phyloP scores from a whole-genome alignment of 1,284 basidiomycete species.

The Amylostereum chailletii region DNA sequence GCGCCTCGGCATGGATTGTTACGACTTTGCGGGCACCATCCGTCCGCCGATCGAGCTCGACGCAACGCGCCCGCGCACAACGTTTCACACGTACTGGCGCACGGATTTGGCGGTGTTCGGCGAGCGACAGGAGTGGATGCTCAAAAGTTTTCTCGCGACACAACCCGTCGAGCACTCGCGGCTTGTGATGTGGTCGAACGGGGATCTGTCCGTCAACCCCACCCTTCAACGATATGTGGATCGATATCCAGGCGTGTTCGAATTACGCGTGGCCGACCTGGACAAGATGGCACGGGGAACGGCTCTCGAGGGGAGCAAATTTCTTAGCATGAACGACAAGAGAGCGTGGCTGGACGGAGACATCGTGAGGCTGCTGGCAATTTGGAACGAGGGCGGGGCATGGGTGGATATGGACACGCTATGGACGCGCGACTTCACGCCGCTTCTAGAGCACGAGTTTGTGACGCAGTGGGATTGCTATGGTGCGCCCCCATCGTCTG shows the following conservation, averaged over 20 bases:
- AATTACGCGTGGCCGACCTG: slow-evolving; percentile 63
- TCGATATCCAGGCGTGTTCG: slow-evolving; percentile 63
- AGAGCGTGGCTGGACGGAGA: slow-evolving; percentile 94
- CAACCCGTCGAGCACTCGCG: slow-evolving; percentile 61
- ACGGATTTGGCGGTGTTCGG: slow-evolving; percentile 73
- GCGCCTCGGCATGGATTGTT: slow-evolving; percentile 78
- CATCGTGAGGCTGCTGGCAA: slow-evolving; percentile 71
- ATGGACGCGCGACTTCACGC: slow-evolving; percentile 74
- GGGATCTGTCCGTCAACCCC: slow-evolving; percentile 51
- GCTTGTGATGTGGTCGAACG: slow-evolving; percentile 85
- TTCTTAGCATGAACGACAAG: slow-evolving; percentile 56
- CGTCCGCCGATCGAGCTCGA: slow-evolving; percentile 18
- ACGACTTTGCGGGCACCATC: slow-evolving; percentile 78
- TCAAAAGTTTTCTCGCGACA: slow-evolving; percentile 87
- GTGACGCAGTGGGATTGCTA: slow-evolving; percentile 97
- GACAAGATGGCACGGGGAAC: slow-evolving; percentile 64
- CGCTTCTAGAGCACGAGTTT: slow-evolving; percentile 85
- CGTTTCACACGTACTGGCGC: slow-evolving; percentile 89
- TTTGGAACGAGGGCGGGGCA: slow-evolving; percentile 87
- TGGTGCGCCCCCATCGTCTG: slow-evolving; percentile 38
- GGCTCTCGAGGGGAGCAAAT: slow-evolving; percentile 52
- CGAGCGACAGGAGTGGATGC: slow-evolving; percentile 76
- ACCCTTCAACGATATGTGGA: slow-evolving; percentile 55
- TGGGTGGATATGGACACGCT: slow-evolving; percentile 97
- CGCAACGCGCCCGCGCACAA: slow-evolving; percentile 35